phyloP scores from a whole-genome alignment of 1,284 basidiomycete species.

The Pseudomicrostroma phylloplanum region DNA sequence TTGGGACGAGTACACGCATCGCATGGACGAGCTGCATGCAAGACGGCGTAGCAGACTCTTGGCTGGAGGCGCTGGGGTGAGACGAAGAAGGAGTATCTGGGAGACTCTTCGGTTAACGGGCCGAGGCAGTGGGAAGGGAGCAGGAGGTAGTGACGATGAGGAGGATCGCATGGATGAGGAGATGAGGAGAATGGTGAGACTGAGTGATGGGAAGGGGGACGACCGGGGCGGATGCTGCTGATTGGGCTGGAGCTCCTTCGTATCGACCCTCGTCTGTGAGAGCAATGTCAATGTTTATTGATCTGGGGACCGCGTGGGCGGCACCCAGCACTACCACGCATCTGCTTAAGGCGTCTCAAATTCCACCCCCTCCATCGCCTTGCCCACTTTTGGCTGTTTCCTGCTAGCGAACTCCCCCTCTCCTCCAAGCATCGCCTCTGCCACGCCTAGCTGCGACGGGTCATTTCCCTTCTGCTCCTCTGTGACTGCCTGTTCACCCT shows the following conservation, averaged over 20 bases:
- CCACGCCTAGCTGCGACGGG: neutral
- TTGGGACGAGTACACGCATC: constrained; percentile 10
- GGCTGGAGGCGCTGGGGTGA: neutral
- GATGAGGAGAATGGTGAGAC: constrained; percentile 6
- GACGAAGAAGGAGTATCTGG: neutral
- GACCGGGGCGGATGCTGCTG: no score
- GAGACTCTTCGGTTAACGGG: neutral
- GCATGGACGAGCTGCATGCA: neutral
- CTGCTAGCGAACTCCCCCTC: constrained; percentile 2
- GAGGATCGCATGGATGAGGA: neutral
- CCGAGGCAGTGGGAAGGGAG: neutral
- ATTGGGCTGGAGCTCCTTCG: no score
- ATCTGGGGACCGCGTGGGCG: no score
- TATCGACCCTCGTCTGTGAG: no score
- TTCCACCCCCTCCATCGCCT: constrained; percentile 3
- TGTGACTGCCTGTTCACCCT: no score
- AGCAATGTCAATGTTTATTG: no score
- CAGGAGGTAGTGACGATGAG: neutral
- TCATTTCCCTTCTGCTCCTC: no score
- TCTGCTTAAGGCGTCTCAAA: neutral
- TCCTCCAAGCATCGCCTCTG: neutral
- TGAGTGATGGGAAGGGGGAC: constrained; percentile 6
- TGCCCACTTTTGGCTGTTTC: neutral
- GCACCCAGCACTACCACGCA: no score
- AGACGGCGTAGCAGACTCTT: neutral